Base-by-base conservation (phyloP, 768 basidiomycete genomes). In the Leccinum sublutescens region DNA sequence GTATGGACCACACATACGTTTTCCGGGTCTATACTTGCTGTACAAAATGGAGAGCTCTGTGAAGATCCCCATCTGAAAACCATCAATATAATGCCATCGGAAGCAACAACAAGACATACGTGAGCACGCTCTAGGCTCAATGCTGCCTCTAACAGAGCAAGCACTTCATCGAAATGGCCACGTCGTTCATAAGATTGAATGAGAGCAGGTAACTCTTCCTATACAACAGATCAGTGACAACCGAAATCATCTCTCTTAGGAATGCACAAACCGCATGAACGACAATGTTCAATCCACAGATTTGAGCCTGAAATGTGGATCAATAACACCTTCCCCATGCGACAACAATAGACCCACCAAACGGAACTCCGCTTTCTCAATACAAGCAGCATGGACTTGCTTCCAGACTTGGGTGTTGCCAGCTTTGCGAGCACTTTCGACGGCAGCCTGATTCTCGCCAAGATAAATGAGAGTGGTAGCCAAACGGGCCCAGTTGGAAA, bases 331-430 rank as follows among this genome's bases (percentile, higher is more conserved):
- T 21, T 36, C 12, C 12, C 19, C 40, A 5, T 29, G 14, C 1
- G 45, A 21, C 8, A n/a, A n/a, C 49, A 60, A 25, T 31, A 45
- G 10, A 75, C 80, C 25, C 54, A 86, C 88, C 74, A 98, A 74
- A 60, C 95, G 89, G 85, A 98, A 98, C 72, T 99, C 97, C 56
- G 83, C 78, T 80, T 98, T 98, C 79, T 97, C 96, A 58, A 99
- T 88, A 77, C 97, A 99, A 43, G 97, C 97, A 23, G 94, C 91
- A 65, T 98, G 96, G 53, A 99, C 97, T 73, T 98, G 97, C 76
- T 98, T 98, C 97, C 97, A 99, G n/a, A 98, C 97, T 77, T 98
- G 96, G 5, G 97, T 99, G 70, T 98, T 98, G 11, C 97, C 97
- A 14, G 97, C 97, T 74, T 99, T 99, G 56, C 97, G 82, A n/a